These are phyloP conservation scores for Cystofilobasidium bisporidii DNA, from an alignment of 768 basidiomycete species.

Conservation along the genomic window DNA sequence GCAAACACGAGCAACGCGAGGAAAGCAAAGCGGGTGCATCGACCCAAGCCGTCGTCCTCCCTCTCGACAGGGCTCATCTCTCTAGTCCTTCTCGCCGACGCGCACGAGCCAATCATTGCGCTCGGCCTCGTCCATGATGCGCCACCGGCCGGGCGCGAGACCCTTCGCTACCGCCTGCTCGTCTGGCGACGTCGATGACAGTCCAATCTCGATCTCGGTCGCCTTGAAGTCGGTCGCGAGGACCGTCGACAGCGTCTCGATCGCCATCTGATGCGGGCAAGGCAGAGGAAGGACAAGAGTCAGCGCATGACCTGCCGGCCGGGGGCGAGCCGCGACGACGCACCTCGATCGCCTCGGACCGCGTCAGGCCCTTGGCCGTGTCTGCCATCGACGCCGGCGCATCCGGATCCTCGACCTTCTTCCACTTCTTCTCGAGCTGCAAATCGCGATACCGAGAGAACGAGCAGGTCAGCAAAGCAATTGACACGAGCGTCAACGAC, in stretches of 20 bases:
- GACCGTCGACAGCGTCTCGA: conserved; percentile 86
- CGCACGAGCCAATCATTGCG: conserved; percentile 41
- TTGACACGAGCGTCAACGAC: too few species aligned
- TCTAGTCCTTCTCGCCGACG: conserved; percentile 43
- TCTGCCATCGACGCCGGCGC: conserved; percentile 21
- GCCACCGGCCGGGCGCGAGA: conserved; percentile 33
- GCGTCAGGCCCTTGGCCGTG: conserved; percentile 55
- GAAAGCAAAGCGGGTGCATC: too few species aligned
- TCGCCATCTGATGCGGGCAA: conserved; percentile 71
- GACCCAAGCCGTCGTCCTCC: too few species aligned
- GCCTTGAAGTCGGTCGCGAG: conserved; percentile 94
- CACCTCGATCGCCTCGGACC: conserved; percentile 83
- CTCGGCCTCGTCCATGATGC: conserved; percentile 43
- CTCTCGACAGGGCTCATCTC: too few species aligned
- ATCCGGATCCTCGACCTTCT: conserved; percentile 74
- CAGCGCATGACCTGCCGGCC: too few species aligned
- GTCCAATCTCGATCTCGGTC: conserved; percentile 89
- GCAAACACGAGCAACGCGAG: too few species aligned
- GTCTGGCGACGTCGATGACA: conserved; percentile 53
- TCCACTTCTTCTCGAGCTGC: conserved; percentile 92
- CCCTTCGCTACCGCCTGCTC: conserved; percentile 15
- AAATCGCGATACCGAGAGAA: background rate
- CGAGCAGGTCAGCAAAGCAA: background rate
- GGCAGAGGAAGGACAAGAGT: background rate
- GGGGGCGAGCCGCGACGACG: too few species aligned